Evolutionary conservation across 2,329 filamentous ascomycete genomes (phyloP).

Genomic region (Alternaria burnsii): DNA sequence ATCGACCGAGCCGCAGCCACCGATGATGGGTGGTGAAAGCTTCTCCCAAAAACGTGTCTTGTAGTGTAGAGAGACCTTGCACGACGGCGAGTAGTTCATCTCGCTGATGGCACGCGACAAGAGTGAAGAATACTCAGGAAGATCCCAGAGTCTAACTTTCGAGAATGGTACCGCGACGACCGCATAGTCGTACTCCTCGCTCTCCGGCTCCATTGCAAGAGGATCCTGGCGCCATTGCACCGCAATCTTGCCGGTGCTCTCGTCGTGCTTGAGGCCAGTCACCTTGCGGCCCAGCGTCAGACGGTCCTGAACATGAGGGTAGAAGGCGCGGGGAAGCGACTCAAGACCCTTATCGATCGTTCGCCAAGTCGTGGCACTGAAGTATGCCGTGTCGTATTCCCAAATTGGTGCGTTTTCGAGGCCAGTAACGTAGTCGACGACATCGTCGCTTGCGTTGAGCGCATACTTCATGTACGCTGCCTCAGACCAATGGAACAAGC

Average conservation of each 20-base stretch:
- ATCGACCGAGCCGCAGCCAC: conserved; percentile 68
- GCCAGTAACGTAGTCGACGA: conserved; percentile 56
- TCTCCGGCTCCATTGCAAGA: conserved; percentile 55
- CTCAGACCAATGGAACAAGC: conserved; percentile 71
- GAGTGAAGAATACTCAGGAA: conserved; percentile 63
- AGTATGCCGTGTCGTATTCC: conserved; percentile 64
- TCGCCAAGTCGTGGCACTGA: conserved; percentile 66
- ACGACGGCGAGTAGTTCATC: conserved; percentile 61
- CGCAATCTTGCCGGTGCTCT: conserved; percentile 61
- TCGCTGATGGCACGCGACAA: conserved; percentile 58
- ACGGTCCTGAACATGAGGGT: conserved; percentile 66
- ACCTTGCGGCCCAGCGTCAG: conserved; percentile 67
- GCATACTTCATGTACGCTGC: conserved; percentile 69
- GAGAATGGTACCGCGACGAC: conserved; percentile 72
- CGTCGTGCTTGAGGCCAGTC: conserved; percentile 64
- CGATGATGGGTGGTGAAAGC: conserved; percentile 65
- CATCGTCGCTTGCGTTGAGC: conserved; percentile 64
- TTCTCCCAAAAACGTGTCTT: conserved; percentile 70
- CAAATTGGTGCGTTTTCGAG: conserved; percentile 58
- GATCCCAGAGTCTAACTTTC: conserved; percentile 68
- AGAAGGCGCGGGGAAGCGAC: conserved; percentile 69
- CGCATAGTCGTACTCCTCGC: conserved; percentile 69
- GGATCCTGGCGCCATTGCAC: conserved; percentile 65
- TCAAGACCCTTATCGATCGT: conserved; percentile 71
- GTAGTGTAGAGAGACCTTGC: conserved; percentile 73